Evolutionary conservation across 345 rosid species (phyloP), one percentile per base, ranked within the genome.

Genomic region (Syzygium oleosum): DNA sequence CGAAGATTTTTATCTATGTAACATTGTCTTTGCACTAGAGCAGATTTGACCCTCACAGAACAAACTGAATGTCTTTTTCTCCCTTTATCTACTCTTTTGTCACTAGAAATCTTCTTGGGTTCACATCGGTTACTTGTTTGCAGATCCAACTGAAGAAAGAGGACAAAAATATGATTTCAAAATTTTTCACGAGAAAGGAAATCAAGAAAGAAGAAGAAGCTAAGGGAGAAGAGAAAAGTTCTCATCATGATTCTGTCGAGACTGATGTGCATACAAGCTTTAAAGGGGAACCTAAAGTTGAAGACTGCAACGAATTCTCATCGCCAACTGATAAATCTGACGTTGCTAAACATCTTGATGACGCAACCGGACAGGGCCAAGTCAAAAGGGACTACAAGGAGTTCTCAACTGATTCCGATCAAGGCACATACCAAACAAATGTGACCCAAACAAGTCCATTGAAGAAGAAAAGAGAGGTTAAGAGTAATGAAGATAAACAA

Each of bases 81-180:
- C 17, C 29, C 29, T 38, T 56, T 25, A 27, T 85, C n/a, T 61
- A 22, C 83, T 61, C 22, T 85, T 83, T 11, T 34, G 23, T 85
- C 29, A 31, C 78, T 55, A 65, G 41, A 63, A n/a, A 6, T 38
- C 31, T 55, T 12, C 46, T 43, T 87, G 51, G 31, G 49, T 84
- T 78, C 5, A 31, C 43, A 43, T 51, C 11, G 80, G 49, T 73
- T 34, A 73, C 52, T 38, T 86, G 43, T 38, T 41, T 88, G 92
- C 95, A 96, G 98, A 90, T 96, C 88, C 92, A 87, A 49, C 49
- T 94, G 87, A 94, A 95, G 92, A 73, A 89, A 12, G 91, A 91
- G 63, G 93, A 90, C 53, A 95, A 93, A 84, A 92, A 89, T 86
- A 89, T 91, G 58, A 96, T 97, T 91, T 93, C 98, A 11, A 96